A percentile compares a stretch with the other conserved stretches of the same genome.
Conservation (phyloP, 1,139 yeast genomes). For the Debaryomycetaceae sp. region DNA sequence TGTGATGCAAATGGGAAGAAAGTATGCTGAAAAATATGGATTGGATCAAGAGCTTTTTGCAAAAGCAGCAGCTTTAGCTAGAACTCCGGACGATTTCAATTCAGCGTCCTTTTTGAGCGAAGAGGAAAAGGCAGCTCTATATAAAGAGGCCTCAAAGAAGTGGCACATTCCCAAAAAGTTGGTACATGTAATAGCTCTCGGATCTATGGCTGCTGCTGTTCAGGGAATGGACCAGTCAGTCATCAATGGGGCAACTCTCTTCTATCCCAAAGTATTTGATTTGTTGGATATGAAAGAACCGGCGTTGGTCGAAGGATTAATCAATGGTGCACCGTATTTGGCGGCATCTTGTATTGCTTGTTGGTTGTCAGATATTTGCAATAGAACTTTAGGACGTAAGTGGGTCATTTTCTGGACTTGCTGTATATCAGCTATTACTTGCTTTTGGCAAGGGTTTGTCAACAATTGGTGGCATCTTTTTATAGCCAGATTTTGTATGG, state of each 20-base stretch:
- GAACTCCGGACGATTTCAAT: conserved; percentile 57
- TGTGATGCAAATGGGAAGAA: conserved; percentile 67
- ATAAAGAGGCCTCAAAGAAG: conserved; percentile 56
- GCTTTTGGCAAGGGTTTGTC: conserved; percentile 75
- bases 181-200: conserved; percentile 62
- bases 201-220: conserved; percentile 77
- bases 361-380: conserved; percentile 70
- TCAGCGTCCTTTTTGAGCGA: conserved; percentile 54
- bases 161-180: conserved; percentile 65
- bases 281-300: conserved; percentile 44
- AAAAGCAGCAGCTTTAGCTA: conserved; percentile 73
- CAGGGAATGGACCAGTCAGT: conserved; percentile 86
- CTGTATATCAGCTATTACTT: conserved; percentile 59
- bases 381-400: conserved; percentile 63
- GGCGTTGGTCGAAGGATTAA: conserved; percentile 70
- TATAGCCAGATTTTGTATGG: conserved; percentile 67
- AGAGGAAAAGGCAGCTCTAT: conserved; percentile 55
- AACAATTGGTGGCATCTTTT: conserved; percentile 75
- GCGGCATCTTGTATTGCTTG: conserved; percentile 70
- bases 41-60: conserved; percentile 66
- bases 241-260: conserved; percentile 68
- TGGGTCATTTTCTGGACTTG: conserved; percentile 72
- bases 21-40: conserved; percentile 58
- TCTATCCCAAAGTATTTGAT: conserved; percentile 55
- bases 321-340: conserved; percentile 79